Conservation (phyloP, 2,329 filamentous ascomycete species). For the Verticillium zaregamsianum region DNA sequence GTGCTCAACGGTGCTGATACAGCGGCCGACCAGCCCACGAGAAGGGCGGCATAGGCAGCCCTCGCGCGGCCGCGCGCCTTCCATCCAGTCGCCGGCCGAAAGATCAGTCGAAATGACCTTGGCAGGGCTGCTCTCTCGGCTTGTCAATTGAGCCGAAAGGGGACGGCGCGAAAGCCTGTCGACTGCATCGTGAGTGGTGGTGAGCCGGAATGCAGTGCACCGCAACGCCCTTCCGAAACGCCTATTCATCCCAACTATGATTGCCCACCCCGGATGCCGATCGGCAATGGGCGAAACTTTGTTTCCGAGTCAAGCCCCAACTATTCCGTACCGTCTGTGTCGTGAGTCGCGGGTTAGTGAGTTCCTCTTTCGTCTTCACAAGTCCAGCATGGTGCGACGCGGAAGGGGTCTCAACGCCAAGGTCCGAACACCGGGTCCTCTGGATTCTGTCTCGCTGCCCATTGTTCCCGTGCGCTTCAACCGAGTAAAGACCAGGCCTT, state of each 20-base stretch:
- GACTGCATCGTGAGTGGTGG: not conserved
- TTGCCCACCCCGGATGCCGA: not conserved
- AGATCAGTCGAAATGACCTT: not conserved
- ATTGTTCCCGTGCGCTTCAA: not conserved
- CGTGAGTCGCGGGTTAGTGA: not conserved
- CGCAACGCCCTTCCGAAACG: not conserved
- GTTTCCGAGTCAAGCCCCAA: not conserved
- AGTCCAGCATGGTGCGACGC: not conserved
- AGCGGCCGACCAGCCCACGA: not conserved
- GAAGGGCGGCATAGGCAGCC: not conserved
- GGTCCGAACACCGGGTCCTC: not conserved
- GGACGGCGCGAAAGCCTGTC: not conserved
- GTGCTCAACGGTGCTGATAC: not conserved
- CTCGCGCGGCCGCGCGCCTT: not conserved
- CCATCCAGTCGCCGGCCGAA: not conserved
- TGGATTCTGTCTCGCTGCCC: not conserved
- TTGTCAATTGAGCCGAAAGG: not conserved
- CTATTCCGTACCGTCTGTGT: not conserved
- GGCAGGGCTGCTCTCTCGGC: not conserved
- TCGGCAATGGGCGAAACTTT: not conserved
- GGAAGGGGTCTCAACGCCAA: not conserved
- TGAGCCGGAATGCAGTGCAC: not conserved
- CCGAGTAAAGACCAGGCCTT: not conserved
- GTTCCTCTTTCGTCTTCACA: not conserved
- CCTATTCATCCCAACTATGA: not conserved